Evolutionary conservation across 2,329 filamentous ascomycete species (phyloP).

Genomic region (Nemania sp.): DNA sequence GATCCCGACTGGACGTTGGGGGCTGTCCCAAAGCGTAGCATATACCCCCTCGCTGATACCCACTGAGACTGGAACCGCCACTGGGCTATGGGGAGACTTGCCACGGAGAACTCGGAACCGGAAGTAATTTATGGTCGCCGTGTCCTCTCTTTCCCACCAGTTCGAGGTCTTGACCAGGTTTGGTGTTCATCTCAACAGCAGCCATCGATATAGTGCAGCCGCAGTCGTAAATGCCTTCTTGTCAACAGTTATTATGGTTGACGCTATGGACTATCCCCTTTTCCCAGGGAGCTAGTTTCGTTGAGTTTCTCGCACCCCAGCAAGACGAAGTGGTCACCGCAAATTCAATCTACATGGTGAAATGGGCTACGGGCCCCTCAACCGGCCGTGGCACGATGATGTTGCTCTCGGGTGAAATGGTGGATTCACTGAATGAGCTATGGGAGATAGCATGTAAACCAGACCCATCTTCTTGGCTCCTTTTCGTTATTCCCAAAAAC

Average conservation of each 20-base stretch:
- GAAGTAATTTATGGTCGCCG: not conserved
- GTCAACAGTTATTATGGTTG: not conserved
- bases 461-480: not conserved
- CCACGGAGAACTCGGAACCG: not conserved
- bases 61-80: not conserved
- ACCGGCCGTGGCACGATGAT: not conserved
- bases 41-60: conserved; percentile 1
- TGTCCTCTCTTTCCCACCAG: not conserved
- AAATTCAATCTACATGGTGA: conserved; percentile 7
- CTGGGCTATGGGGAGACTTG: not conserved
- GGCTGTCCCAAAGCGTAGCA: not conserved
- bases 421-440: not conserved
- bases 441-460: conserved; percentile 14
- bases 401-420: conserved; percentile 9
- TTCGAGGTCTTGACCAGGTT: not conserved
- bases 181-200: not conserved
- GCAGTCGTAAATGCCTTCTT: not conserved
- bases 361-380: not conserved
- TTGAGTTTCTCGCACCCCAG: conserved; percentile 5
- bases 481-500: not conserved
- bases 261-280: not conserved
- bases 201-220: not conserved
- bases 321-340: not conserved
- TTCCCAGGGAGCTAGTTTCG: not conserved
- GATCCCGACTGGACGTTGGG: not conserved